Conservation (phyloP, 208 protist species). For the Leishmania arabica region DNA sequence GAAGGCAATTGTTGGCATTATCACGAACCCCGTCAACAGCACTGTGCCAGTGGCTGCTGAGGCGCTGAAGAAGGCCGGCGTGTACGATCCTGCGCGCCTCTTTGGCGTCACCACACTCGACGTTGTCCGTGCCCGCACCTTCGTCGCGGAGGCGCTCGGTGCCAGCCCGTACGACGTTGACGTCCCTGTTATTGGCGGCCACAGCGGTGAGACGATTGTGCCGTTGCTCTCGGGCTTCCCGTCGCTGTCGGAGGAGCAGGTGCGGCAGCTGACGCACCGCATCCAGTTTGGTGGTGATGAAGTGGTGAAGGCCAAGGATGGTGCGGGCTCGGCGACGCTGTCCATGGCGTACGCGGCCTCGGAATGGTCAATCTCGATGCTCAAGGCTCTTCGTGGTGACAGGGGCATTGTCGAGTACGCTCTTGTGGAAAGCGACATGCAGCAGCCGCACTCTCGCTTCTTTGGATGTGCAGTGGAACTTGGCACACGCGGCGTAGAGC, state of each 20-base stretch:
- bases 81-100: slow-evolving; percentile 82
- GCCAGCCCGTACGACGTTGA: slow-evolving; percentile 59
- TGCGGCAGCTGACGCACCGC: slow-evolving; percentile 80
- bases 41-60: slow-evolving; percentile 95
- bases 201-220: slow-evolving; percentile 95
- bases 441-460: slow-evolving; percentile 52
- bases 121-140: slow-evolving; percentile 76
- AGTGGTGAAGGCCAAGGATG: slow-evolving; percentile 90
- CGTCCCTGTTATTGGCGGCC: slow-evolving; percentile 93
- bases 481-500: slow-evolving; percentile 73
- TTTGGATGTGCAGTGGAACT: slow-evolving; percentile 86
- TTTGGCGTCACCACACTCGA: slow-evolving; percentile 95
- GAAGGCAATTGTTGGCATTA: slow-evolving; percentile 91
- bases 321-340: slow-evolving; percentile 82
- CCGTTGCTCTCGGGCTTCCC: slow-evolving; percentile 86
- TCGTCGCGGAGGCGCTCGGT: slow-evolving; percentile 67
- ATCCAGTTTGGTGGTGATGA: slow-evolving; percentile 87
- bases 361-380: slow-evolving; percentile 66
- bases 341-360: slow-evolving; percentile 59
- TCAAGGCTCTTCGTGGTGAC: slow-evolving; percentile 78
- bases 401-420: slow-evolving; percentile 73
- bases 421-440: slow-evolving; percentile 62
- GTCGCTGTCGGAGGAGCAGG: slow-evolving; percentile 56
- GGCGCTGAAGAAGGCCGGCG: slow-evolving; percentile 83
- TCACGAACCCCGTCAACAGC: slow-evolving; percentile 96